phyloP scores from a whole-genome alignment of 805 yeast genomes.

The Myxozyma nipponensis region DNA sequence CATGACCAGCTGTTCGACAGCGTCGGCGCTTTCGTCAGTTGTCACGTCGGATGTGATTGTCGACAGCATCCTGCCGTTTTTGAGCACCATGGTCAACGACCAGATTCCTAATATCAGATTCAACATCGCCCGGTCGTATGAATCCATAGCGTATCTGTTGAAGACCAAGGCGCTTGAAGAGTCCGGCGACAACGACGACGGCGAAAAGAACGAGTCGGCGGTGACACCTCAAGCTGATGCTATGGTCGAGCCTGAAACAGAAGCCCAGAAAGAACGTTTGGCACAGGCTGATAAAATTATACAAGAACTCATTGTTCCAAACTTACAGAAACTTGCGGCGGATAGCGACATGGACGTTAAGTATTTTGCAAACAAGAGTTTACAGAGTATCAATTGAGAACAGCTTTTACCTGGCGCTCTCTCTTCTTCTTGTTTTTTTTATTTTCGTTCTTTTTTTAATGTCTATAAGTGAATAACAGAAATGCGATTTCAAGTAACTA shows the following conservation, averaged over 20 bases:
- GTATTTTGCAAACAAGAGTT: slow-evolving; percentile 55
- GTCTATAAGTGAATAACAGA: not conserved
- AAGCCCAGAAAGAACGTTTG: slow-evolving; percentile 2
- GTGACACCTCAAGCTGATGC: slow-evolving; percentile 16
- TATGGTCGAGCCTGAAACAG: not conserved
- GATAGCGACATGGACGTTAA: slow-evolving; percentile 89
- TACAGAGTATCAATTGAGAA: slow-evolving; percentile 9
- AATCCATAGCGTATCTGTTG: slow-evolving; percentile 55
- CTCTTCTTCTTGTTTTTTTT: too few species aligned
- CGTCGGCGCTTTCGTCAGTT: slow-evolving; percentile 76
- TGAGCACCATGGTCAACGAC: slow-evolving; percentile 67
- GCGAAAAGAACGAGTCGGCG: slow-evolving; percentile 27
- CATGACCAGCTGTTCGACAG: slow-evolving; percentile 82
- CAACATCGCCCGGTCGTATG: slow-evolving; percentile 85
- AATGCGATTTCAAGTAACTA: not conserved
- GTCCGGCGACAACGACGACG: slow-evolving; percentile 22
- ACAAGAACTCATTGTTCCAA: slow-evolving; percentile 51
- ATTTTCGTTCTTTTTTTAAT: not conserved
- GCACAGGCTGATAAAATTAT: slow-evolving; percentile 39
- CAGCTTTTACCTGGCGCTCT: too few species aligned
- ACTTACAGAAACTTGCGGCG: slow-evolving; percentile 57
- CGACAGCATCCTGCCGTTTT: slow-evolving; percentile 71
- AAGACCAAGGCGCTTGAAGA: slow-evolving; percentile 28
- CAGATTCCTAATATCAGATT: slow-evolving; percentile 93
- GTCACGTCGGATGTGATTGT: slow-evolving; percentile 56